Conservation (phyloP, 2,329 filamentous ascomycete genomes). For the Diaporthe australafricana region DNA sequence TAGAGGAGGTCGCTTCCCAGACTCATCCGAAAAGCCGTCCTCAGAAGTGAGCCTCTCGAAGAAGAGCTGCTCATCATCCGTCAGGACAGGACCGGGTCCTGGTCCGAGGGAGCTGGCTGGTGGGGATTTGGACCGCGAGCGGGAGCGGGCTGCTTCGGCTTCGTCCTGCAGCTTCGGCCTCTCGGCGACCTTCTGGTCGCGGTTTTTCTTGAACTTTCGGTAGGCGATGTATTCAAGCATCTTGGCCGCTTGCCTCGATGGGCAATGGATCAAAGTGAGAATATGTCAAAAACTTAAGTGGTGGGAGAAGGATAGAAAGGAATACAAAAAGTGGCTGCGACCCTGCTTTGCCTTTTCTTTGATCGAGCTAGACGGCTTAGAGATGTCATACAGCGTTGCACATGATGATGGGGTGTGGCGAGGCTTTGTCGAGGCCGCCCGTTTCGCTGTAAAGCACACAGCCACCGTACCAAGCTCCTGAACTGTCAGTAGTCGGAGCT, state of each 20-base stretch:
- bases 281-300: neutral
- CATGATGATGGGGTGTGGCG: conserved; percentile 34
- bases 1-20: conserved; percentile 62
- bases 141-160: conserved; percentile 42
- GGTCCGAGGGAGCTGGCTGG: conserved; percentile 27
- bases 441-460: conserved; percentile 33
- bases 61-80: conserved; percentile 69
- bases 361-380: neutral
- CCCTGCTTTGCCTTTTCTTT: conserved; percentile 10
- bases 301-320: neutral
- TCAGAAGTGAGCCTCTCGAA: conserved; percentile 63
- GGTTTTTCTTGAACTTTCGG: conserved; percentile 70
- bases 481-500: conserved; percentile 18
- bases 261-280: conserved; percentile 2
- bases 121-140: conserved; percentile 20
- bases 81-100: conserved; percentile 59
- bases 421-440: conserved; percentile 29
- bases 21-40: conserved; percentile 53
- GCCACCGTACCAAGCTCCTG: conserved; percentile 31
- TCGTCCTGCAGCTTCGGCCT: conserved; percentile 54
- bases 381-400: conserved; percentile 25
- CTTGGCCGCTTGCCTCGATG: conserved; percentile 37
- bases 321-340: neutral
- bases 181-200: conserved; percentile 48
- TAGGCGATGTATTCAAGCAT: conserved; percentile 74